Evolutionary conservation across 1,284 basidiomycete genomes (phyloP).

Genomic region (Cystobasidium sp.): DNA sequence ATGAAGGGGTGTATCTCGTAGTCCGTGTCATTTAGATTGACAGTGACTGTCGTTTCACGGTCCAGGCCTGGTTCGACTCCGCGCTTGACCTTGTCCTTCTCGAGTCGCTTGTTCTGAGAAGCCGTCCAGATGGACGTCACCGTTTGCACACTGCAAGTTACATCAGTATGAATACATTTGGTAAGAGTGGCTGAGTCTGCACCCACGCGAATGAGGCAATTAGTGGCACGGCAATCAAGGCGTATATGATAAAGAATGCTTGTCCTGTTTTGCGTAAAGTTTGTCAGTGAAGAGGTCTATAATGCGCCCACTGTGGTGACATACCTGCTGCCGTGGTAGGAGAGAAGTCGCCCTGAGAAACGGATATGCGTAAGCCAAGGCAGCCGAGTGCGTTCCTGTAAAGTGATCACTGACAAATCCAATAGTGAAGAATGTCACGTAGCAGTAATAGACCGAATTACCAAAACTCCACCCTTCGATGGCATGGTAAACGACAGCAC

Average conservation of each 20-base stretch:
- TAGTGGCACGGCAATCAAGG: constrained; percentile 59
- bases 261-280: constrained; percentile 51
- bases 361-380: background rate
- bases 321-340: constrained; percentile 7
- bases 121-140: constrained; percentile 51
- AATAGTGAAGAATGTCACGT: constrained; percentile 57
- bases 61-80: constrained; percentile 27
- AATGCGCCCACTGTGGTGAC: background rate
- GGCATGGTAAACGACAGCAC: constrained; percentile 55
- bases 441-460: constrained; percentile 47
- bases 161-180: too few species aligned
- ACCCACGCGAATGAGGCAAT: constrained; percentile 59
- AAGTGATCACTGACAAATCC: constrained; percentile 8
- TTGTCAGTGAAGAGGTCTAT: background rate
- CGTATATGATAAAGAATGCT: constrained; percentile 59
- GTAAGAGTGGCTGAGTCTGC: too few species aligned
- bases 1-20: constrained; percentile 53
- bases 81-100: constrained; percentile 25
- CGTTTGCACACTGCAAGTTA: constrained; percentile 54
- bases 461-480: constrained; percentile 51
- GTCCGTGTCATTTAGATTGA: constrained; percentile 46
- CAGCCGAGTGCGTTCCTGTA: too few species aligned
- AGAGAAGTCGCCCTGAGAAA: constrained; percentile 22
- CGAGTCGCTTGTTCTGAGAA: constrained; percentile 13
- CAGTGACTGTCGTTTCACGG: constrained; percentile 13